Percentiles rank a stretch among this genome's conserved stretches.
phyloP scores from a whole-genome alignment of 495 filamentous ascomycete species.

The Penicillium egyptiacum region DNA sequence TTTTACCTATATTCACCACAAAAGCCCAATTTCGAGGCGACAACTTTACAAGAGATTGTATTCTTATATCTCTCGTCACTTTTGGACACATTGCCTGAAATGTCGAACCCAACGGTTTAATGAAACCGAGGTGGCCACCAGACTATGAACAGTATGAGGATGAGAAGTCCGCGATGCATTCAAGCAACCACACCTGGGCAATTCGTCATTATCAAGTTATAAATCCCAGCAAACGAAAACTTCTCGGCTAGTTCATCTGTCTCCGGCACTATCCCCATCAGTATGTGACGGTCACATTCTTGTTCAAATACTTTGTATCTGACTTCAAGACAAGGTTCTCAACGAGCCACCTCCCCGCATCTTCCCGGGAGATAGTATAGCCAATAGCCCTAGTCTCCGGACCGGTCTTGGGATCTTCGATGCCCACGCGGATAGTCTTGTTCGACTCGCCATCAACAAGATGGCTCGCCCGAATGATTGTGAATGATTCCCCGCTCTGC shows the following conservation, averaged over 20 bases:
- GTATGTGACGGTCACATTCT: slow-evolving; percentile 8
- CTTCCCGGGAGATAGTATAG: slow-evolving; percentile 44
- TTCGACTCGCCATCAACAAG: slow-evolving; percentile 36
- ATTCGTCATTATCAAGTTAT: neutral
- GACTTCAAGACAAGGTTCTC: slow-evolving; percentile 23
- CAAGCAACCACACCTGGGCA: neutral
- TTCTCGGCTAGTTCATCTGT: neutral
- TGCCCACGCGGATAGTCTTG: slow-evolving; percentile 37
- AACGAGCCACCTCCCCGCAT: slow-evolving; percentile 43
- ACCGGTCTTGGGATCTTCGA: slow-evolving; percentile 41
- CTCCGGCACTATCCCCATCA: neutral
- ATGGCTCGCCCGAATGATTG: slow-evolving; percentile 50
- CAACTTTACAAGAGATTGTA: too few species aligned
- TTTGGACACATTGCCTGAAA: too few species aligned
- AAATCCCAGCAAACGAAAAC: neutral
- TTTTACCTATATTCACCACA: too few species aligned
- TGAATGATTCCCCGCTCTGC: slow-evolving; percentile 31
- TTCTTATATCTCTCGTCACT: too few species aligned
- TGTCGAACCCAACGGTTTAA: too few species aligned
- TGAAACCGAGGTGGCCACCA: too few species aligned
- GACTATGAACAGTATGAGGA: neutral
- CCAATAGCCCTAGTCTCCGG: slow-evolving; percentile 43
- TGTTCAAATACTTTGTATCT: slow-evolving; percentile 7
- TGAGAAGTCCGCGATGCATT: neutral
- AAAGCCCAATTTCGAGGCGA: too few species aligned